Conservation (phyloP, 805 yeast genomes). For the Saccharomycopsis olivae region DNA sequence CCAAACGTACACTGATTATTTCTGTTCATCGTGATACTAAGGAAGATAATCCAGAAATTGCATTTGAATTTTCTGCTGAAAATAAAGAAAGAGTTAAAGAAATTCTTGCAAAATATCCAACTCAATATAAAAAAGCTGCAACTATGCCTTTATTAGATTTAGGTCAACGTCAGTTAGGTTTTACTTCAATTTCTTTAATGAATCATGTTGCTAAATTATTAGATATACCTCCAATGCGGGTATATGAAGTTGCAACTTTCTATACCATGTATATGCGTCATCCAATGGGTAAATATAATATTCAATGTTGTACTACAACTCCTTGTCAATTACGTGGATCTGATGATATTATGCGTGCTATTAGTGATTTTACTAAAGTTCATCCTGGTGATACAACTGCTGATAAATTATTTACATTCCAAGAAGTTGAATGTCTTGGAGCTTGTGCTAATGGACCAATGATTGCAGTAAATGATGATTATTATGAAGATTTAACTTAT, state of each 20-base stretch:
- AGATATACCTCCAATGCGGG: conserved; percentile 92
- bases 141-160: conserved; percentile 79
- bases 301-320: conserved; percentile 83
- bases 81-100: conserved; percentile 60
- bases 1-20: conserved; percentile 15
- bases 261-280: conserved; percentile 84
- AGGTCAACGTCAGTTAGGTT: conserved; percentile 82
- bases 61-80: conserved; percentile 63
- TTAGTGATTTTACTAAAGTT: conserved; percentile 47
- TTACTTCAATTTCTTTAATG: conserved; percentile 80
- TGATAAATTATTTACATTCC: conserved; percentile 68
- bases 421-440: conserved; percentile 86
- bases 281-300: conserved; percentile 77
- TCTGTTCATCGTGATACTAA: conserved; percentile 63
- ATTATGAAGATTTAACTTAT: conserved; percentile 69
- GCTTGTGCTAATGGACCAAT: conserved; percentile 90
- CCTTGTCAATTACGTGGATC: conserved; percentile 82
- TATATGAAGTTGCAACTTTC: conserved; percentile 85
- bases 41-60: conserved; percentile 52
- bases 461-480: conserved; percentile 77
- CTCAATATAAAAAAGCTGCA: conserved; percentile 80
- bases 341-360: conserved; percentile 66
- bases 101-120: conserved; percentile 70
- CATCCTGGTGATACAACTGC: conserved; percentile 70
- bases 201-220: conserved; percentile 76